phyloP scores from a whole-genome alignment of 2,329 filamentous ascomycete species.

The Anthostomella pinea region DNA sequence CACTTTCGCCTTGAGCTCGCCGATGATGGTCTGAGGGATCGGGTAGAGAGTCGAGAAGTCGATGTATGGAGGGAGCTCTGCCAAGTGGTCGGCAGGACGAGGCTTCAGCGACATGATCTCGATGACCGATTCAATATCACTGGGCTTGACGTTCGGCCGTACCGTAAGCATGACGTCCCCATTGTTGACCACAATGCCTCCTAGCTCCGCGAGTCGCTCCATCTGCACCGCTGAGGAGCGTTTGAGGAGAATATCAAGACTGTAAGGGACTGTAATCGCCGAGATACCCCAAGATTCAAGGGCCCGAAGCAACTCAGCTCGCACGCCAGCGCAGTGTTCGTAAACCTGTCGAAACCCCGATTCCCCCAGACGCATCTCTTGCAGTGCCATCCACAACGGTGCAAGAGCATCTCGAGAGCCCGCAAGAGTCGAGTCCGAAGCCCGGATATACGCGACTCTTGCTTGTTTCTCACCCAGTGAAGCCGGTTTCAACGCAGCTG shows the following conservation, averaged over 20 bases:
- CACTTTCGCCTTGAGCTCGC: slow-evolving; percentile 1
- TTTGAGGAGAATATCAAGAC: slow-evolving; percentile 5
- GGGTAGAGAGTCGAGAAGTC: slow-evolving; percentile 3
- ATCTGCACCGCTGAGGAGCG: neutral
- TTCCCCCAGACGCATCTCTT: slow-evolving; percentile 8
- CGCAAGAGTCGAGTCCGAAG: slow-evolving; percentile 9
- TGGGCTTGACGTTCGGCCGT: neutral
- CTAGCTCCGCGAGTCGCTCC: slow-evolving; percentile 1
- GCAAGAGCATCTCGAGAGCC: slow-evolving; percentile 13
- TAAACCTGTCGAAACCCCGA: slow-evolving; percentile 2
- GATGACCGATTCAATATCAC: neutral
- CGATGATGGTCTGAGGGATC: slow-evolving; percentile 1
- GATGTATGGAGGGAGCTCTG: neutral
- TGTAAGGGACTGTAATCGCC: slow-evolving; percentile 1
- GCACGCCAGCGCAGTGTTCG: slow-evolving; percentile 3
- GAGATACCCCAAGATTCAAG: neutral
- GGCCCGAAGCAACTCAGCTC: neutral
- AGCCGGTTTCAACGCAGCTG: slow-evolving; percentile 12
- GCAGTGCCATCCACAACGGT: slow-evolving; percentile 7
- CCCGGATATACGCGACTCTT: slow-evolving; percentile 8
- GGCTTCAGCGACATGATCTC: slow-evolving; percentile 2
- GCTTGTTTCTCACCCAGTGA: slow-evolving; percentile 3
- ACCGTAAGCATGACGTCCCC: slow-evolving; percentile 1
- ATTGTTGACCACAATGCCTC: slow-evolving; percentile 1
- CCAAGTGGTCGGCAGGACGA: neutral